Evolutionary conservation across 2,329 filamentous ascomycete species (phyloP).

Genomic region (Thyridium curvatum): DNA sequence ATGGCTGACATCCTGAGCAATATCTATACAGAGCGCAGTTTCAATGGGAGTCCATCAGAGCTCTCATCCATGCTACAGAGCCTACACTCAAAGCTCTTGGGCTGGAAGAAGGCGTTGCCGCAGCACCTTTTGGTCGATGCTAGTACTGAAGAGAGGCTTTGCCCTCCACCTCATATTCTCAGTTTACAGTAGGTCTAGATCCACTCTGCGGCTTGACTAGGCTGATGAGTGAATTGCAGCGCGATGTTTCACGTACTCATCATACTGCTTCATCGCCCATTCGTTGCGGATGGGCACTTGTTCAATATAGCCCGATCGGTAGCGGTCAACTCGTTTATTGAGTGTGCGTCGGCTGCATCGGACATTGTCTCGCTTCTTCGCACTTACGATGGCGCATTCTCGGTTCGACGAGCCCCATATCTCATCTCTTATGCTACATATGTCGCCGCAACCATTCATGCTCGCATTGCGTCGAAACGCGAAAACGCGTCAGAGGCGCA

Average conservation of each 20-base stretch:
- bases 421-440: slow-evolving; percentile 50
- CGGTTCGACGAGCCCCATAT: slow-evolving; percentile 39
- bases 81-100: slow-evolving; percentile 4
- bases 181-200: slow-evolving; percentile 1
- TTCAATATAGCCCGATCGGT: slow-evolving; percentile 1
- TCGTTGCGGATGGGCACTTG: slow-evolving; percentile 16
- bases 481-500: slow-evolving; percentile 31
- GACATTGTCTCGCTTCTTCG: background rate
- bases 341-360: slow-evolving; percentile 8
- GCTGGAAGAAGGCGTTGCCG: slow-evolving; percentile 6
- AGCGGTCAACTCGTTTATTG: slow-evolving; percentile 1
- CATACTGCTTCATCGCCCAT: slow-evolving; percentile 37
- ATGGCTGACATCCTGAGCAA: slow-evolving; percentile 7
- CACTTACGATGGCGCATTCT: slow-evolving; percentile 25
- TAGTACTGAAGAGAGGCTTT: background rate
- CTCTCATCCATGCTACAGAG: background rate
- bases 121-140: slow-evolving; percentile 3
- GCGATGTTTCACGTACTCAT: slow-evolving; percentile 30
- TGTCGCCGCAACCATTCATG: slow-evolving; percentile 46
- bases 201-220: background rate
- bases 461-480: slow-evolving; percentile 41
- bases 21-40: slow-evolving; percentile 6
- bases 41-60: background rate
- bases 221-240: background rate
- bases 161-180: slow-evolving; percentile 6